Base-by-base conservation (phyloP, 2,329 filamentous ascomycete genomes). In the Pseudogymnoascus sp. region DNA sequence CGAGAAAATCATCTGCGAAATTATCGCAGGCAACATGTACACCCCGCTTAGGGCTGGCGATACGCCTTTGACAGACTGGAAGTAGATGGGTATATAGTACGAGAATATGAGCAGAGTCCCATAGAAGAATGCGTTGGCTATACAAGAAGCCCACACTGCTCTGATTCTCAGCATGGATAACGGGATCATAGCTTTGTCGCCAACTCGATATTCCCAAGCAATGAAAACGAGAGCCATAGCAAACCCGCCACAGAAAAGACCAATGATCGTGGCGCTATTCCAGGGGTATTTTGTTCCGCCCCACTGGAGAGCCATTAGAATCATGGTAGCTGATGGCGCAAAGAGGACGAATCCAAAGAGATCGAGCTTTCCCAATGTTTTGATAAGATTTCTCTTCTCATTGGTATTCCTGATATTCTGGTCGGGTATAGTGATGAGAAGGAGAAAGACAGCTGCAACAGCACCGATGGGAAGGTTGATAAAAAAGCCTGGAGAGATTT, bases 401-500 rank as follows among this genome's bases (percentile, higher is more conserved):
- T 38, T 5, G 25, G 5, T n/a, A 57, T 18, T 12, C 39, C 25
- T 25, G 20, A 41, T 61, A 36, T 68, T 63, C 36, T 60, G 50
- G 62, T 67, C n/a, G 68, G 75, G 47, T 64, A 68, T 68, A 16
- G 70, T 67, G 64, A 80, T 71, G 63, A 74, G 70, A 61, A 77
- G 63, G 6, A 77, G 50, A 18, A 73, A 63, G 2, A 68, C 20
- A 30, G 69, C 68, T 5, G 71, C 70, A 4, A 72, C 61, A 14
- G 68, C 73, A 2, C 76, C 75, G 30, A 76, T 67, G 0, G 77
- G 77, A 1, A 79, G 68, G 61, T 74, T 77, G 67, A 77, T 76
- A 65, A 70, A 74, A 3, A 78, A 71, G 64, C 77, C 68, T 70
- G 28, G 3, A 28, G 12, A 14, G 18, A 8, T 16, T 20, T n/a